Evolutionary conservation across 805 yeast species (phyloP).

Genomic region (Cyberlindnera suaveolens): DNA sequence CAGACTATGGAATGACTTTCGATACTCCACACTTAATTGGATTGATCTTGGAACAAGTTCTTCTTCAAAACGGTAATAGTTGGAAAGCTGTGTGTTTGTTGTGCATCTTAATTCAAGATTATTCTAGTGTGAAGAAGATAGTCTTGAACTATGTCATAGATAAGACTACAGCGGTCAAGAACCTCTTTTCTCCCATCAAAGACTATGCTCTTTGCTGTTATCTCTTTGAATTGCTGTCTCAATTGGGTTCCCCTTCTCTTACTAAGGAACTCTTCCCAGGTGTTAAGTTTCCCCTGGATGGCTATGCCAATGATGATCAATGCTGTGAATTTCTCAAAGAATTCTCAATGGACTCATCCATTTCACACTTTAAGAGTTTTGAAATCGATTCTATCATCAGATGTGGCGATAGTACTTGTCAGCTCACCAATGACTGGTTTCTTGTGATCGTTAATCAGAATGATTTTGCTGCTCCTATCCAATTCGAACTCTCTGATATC

Average conservation of each 20-base stretch:
- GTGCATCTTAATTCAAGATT: constrained; percentile 22
- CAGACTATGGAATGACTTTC: constrained; percentile 17
- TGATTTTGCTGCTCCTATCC: constrained; percentile 17
- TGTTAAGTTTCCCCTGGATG: constrained; percentile 3
- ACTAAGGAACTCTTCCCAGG: neutral
- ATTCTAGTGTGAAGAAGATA: constrained; percentile 3
- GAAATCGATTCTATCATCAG: constrained; percentile 2
- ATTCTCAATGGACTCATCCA: constrained; percentile 2
- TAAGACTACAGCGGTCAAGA: neutral
- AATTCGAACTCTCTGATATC: constrained; percentile 10
- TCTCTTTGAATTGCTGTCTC: constrained; percentile 19
- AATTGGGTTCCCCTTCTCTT: constrained; percentile 4
- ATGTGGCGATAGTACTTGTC: constrained; percentile 11
- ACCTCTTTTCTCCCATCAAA: constrained; percentile 5
- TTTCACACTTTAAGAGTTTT: constrained; percentile 7
- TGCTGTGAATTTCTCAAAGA: constrained; percentile 12
- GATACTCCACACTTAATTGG: constrained; percentile 11
- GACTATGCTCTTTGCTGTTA: constrained; percentile 17
- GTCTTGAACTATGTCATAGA: neutral
- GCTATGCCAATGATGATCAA: constrained; percentile 15
- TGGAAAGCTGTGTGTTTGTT: constrained; percentile 24
- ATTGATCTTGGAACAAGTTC: constrained; percentile 7
- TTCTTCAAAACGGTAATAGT: constrained; percentile 10
- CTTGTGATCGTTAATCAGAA: constrained; percentile 13
- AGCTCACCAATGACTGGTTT: constrained; percentile 6